Evolutionary conservation across 176 grass and related monocot species (phyloP), one percentile per base, ranked within the genome.

Genomic region (Aegilops umbellulata): DNA sequence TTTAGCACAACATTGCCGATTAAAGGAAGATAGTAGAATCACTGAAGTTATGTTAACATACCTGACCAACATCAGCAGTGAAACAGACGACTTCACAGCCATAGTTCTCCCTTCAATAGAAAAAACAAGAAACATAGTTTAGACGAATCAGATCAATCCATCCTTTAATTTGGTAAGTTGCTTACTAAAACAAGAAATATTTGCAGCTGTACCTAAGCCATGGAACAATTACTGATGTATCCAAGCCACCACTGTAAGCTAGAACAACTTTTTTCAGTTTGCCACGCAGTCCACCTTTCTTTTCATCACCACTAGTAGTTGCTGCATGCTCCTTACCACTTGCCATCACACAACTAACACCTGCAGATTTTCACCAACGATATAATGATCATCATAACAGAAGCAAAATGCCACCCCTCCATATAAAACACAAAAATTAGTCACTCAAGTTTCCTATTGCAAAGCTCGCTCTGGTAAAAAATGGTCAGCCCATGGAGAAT

Each of bases 21-120:
- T 31, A 47, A 51, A 77, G 49, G 35, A 65, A 20, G 25, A 36
- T 5, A 51, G 38, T 58, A 29, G 17, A 84, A 62, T 9, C 42
- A 88, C 26, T 35, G n/a, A 46, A n/a, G 55, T 62, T 27, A 49
- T 24, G 35, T 39, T 69, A 42, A 77, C 82, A 69, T 90, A 99
- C 97, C 93, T 99, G 97, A 12, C 94, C 97, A 89, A 99, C 94
- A 75, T 99, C 94, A 80, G 97, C 97, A 85, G 97, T 99, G 76
- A 99, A 96, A 79, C 97, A 99, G 11, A 99, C 90, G 11, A 99
- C 97, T 89, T 99, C 94, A 83, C 97, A 99, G 69, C 94, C 97
- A 91, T 99, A 99, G 82, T 94, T 95, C 87, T 94, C 92, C 90
- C 92, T 97, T 85, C 44, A 91, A 89, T 31, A 82, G 51, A 81